Evolutionary conservation across 768 basidiomycete species (phyloP).

Genomic region (Boletus vermiculosoides): DNA sequence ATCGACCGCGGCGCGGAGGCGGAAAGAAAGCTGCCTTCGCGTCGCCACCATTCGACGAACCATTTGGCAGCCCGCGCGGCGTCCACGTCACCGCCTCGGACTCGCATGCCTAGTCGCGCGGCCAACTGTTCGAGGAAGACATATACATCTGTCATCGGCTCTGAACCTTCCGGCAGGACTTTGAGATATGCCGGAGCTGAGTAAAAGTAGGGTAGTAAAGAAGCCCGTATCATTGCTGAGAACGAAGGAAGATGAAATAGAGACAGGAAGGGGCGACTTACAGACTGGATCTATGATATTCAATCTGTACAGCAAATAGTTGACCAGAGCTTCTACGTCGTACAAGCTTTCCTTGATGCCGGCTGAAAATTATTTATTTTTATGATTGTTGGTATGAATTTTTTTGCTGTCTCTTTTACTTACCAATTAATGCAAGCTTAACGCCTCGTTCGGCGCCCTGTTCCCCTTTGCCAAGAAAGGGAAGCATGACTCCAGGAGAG

Average conservation of each 20-base stretch:
- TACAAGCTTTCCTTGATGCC: slow-evolving; percentile 94
- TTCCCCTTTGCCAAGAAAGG: slow-evolving; percentile 84
- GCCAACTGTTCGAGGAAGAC: slow-evolving; percentile 72
- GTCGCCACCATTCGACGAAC: slow-evolving; percentile 88
- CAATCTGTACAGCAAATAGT: slow-evolving; percentile 83
- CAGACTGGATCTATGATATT: slow-evolving; percentile 73
- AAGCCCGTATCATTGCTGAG: not conserved
- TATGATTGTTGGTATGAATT: slow-evolving; percentile 1
- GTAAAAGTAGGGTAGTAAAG: not conserved
- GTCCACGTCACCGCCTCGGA: slow-evolving; percentile 74
- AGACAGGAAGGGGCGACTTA: slow-evolving; percentile 37
- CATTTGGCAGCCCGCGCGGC: slow-evolving; percentile 68
- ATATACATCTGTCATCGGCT: slow-evolving; percentile 59
- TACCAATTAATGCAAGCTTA: slow-evolving; percentile 91
- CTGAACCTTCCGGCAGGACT: slow-evolving; percentile 52
- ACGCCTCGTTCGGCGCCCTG: slow-evolving; percentile 88
- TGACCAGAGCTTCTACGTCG: slow-evolving; percentile 77
- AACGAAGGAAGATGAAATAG: not conserved
- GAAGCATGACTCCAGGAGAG: slow-evolving; percentile 95
- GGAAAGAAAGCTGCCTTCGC: slow-evolving; percentile 60
- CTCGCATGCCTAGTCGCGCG: slow-evolving; percentile 75
- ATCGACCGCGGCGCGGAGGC: slow-evolving; percentile 40
- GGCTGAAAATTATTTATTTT: slow-evolving; percentile 45
- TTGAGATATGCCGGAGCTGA: slow-evolving; percentile 71
- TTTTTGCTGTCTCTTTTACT: slow-evolving; percentile 33